Conservation (phyloP, 2,329 filamentous ascomycete genomes). For the Hypoxylon sp. region DNA sequence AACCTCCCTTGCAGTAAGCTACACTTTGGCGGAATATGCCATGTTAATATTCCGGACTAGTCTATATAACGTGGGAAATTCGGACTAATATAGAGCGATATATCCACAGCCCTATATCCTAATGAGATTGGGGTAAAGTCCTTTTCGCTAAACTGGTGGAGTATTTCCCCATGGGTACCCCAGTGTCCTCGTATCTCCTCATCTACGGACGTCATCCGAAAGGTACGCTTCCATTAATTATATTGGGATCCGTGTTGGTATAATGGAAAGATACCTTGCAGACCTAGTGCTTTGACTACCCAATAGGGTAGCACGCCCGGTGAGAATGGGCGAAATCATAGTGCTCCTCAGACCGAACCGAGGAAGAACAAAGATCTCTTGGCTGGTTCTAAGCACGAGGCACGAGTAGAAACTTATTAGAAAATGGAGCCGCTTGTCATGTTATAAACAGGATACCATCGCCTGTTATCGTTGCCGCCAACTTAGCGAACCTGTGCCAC, state of each 20-base stretch:
- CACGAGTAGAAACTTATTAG: constrained; percentile 1
- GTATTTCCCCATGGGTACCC: constrained; percentile 26
- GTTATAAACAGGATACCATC: constrained; percentile 20
- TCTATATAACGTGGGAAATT: constrained; percentile 10
- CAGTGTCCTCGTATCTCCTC: constrained; percentile 28
- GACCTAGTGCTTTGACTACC: not conserved
- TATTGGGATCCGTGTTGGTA: not conserved
- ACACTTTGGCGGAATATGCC: no score
- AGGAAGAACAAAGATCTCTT: constrained; percentile 21
- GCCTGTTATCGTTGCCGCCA: constrained; percentile 2
- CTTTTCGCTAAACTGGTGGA: constrained; percentile 25
- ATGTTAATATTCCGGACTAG: no score
- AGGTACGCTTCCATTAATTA: constrained; percentile 6
- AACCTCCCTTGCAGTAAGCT: no score
- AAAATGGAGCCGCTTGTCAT: not conserved
- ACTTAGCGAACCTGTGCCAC: not conserved
- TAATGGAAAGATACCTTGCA: not conserved
- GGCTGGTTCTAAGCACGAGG: constrained; percentile 4
- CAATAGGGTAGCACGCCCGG: constrained; percentile 8
- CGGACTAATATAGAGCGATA: constrained; percentile 29
- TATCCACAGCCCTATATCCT: constrained; percentile 8
- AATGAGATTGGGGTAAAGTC: constrained; percentile 10
- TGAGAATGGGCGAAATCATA: not conserved
- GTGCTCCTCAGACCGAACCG: not conserved
- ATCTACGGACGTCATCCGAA: constrained; percentile 24